Evolutionary conservation across 257 asterid genomes (phyloP), one percentile per base, ranked within the genome.

Genomic region (Ajuga chamaepitys): DNA sequence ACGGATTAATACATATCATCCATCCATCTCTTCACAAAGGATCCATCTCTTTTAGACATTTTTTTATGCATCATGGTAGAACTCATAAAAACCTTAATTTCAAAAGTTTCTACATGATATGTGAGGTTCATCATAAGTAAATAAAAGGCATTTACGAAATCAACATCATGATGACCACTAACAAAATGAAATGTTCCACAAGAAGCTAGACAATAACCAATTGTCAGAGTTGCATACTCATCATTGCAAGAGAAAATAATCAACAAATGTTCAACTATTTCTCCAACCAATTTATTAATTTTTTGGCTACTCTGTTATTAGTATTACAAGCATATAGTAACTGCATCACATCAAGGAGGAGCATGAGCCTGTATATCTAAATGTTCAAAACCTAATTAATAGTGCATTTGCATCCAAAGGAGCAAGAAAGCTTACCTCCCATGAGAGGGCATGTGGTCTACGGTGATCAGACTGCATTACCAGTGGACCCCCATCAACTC

Each of bases 371-470:
- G 48, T 10, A 25, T 1, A 47, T 58, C 24, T 58, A 58, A 22
- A 48, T 51, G 26, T 34, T 16, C 26, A 38, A 74, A 61, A 58
- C 25, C 38, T 57, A 75, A 24, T 51, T 1, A 14, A 40, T 22
- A 60, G 30, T 14, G 24, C 32, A 52, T 70, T 50, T 54, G 60
- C 14, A 65, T 54, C 21, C n/a, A 16, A 68, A 75, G 18, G 42
- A 74, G 67, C 52, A 70, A 14, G 74, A 67, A 64, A 26, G 71
- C 96, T 81, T 45, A 94, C 99, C 96, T 94, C 99, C 99, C 99
- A 94, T 45, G 99, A 94, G 61, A 94, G 95, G 59, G 99, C 97
- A 83, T 94, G 99, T 74, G 99, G 97, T 75, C 99, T 81, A 66
- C 99, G 99, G 70, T 94, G 92, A 82, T 90, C 96, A 74, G 93